Evolutionary conservation across 1,284 basidiomycete genomes (phyloP).

Genomic region (Lignosus rhinocerotis): DNA sequence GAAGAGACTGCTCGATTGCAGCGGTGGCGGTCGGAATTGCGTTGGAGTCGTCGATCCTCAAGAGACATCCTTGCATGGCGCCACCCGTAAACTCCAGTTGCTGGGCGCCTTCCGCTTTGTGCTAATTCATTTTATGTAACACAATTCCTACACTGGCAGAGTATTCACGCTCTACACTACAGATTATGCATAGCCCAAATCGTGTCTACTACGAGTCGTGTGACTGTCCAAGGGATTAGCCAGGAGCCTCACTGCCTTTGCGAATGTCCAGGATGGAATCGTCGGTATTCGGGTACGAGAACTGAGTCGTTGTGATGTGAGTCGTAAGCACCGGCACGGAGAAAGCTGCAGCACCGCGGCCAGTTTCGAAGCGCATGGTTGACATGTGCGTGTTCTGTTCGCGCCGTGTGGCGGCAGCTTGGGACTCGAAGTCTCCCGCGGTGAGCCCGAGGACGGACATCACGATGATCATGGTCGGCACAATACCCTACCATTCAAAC

Average conservation of each 20-base stretch:
- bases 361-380: conserved; percentile 6
- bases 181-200: too few relatives aligned
- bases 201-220: too few relatives aligned
- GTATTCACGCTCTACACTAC: too few relatives aligned
- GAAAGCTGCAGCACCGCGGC: neutral
- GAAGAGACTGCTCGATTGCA: too few relatives aligned
- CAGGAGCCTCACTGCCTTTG: conserved; percentile 3
- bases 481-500: conserved; percentile 26
- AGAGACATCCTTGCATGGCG: too few relatives aligned
- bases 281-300: conserved; percentile 7
- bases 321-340: conserved; percentile 4
- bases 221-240: too few relatives aligned
- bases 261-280: neutral
- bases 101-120: too few relatives aligned
- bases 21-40: too few relatives aligned
- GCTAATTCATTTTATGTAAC: too few relatives aligned
- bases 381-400: neutral
- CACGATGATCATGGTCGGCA: conserved; percentile 37
- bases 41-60: too few relatives aligned
- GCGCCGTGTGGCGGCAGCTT: neutral
- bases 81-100: too few relatives aligned
- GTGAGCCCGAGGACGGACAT: conserved; percentile 35
- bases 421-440: conserved; percentile 29
- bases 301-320: neutral
- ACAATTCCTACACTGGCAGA: too few relatives aligned